Evolutionary conservation across 805 yeast genomes (phyloP).

Genomic region (Monosporozyma yasuniensis): DNA sequence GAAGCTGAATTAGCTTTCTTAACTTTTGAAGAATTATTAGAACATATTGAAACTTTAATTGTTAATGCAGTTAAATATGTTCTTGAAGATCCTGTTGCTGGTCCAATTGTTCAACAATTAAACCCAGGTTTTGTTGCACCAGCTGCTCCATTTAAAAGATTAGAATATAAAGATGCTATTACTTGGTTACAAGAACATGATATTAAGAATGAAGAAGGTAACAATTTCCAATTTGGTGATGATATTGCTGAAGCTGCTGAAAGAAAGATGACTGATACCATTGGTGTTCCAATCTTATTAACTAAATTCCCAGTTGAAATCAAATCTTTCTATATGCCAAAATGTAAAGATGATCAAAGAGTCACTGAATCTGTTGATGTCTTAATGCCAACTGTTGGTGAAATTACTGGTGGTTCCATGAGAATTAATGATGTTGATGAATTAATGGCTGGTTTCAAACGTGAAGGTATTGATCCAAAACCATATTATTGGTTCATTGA

Average conservation of each 20-base stretch:
- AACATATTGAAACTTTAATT: conserved; percentile 76
- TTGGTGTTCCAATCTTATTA: conserved; percentile 86
- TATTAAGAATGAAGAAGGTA: conserved; percentile 89
- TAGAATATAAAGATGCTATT: conserved; percentile 84
- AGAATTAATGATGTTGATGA: conserved; percentile 80
- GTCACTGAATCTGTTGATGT: conserved; percentile 98
- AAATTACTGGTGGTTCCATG: conserved; percentile 98
- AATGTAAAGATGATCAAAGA: conserved; percentile 78
- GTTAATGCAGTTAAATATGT: conserved; percentile 63
- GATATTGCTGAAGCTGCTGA: conserved; percentile 99
- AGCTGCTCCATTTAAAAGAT: conserved; percentile 75
- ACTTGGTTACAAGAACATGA: conserved; percentile 96
- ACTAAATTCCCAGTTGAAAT: conserved; percentile 94
- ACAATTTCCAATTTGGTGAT: conserved; percentile 90
- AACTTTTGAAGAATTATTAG: conserved; percentile 74
- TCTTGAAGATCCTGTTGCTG: conserved; percentile 84
- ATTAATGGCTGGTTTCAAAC: conserved; percentile 79
- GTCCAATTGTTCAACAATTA: conserved; percentile 80
- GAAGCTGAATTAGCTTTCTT: conserved; percentile 91
- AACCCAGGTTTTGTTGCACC: conserved; percentile 90
- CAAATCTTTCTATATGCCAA: conserved; percentile 97
- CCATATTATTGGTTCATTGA: conserved; percentile 95
- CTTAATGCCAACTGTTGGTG: conserved; percentile 98
- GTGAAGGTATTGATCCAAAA: conserved; percentile 77
- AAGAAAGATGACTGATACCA: conserved; percentile 94